These are phyloP conservation scores for Termitomyces eurrhizus DNA, from an alignment of 768 basidiomycete genomes.

Conservation along the genomic window DNA sequence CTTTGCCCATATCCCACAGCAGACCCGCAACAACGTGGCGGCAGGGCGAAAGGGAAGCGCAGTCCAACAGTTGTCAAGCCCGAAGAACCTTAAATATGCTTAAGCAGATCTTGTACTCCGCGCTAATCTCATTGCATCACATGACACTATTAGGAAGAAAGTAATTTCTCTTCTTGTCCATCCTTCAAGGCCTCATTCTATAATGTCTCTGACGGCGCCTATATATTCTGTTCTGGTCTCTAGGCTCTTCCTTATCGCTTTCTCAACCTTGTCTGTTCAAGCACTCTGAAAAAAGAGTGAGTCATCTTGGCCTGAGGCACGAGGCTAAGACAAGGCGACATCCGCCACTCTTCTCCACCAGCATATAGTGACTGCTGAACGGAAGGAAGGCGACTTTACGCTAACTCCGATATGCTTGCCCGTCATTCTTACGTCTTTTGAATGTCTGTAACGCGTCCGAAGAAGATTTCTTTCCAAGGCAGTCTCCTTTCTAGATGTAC, in stretches of 20 bases:
- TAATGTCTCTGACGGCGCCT: not conserved
- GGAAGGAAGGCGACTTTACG: not conserved
- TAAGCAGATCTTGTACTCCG: not conserved
- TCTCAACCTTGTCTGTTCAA: not conserved
- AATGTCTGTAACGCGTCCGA: not conserved
- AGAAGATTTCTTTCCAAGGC: not conserved
- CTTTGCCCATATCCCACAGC: slow-evolving; percentile 4
- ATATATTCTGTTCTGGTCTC: not conserved
- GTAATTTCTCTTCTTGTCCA: not conserved
- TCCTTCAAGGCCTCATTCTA: not conserved
- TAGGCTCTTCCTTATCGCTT: not conserved
- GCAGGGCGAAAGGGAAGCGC: not conserved
- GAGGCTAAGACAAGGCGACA: not conserved
- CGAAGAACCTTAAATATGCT: not conserved
- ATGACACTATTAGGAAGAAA: too few relatives aligned
- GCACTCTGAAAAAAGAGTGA: not conserved
- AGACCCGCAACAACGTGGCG: not conserved
- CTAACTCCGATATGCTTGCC: not conserved
- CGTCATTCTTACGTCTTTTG: not conserved
- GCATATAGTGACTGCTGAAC: not conserved
- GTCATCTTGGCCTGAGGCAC: not conserved
- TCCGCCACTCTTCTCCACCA: not conserved
- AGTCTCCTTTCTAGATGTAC: not conserved
- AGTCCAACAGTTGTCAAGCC: not conserved
- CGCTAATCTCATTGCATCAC: too few relatives aligned